These are phyloP conservation scores for Thalassiosira exigua DNA, from an alignment of 352 stramenopile species.

Conservation along the genomic window DNA sequence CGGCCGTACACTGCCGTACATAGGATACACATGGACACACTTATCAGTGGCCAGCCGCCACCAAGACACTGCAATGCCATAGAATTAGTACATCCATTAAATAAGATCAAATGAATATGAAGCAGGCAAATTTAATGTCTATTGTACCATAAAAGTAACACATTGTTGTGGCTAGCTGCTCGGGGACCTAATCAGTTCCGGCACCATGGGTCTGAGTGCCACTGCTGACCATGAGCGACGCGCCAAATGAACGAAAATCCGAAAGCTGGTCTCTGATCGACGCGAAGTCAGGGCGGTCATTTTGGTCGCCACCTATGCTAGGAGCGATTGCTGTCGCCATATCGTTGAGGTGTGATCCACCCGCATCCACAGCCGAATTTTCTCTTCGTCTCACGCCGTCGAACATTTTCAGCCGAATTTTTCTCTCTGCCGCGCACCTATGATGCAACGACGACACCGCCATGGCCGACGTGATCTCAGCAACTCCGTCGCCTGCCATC, in stretches of 20 bases:
- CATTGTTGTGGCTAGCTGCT: no score
- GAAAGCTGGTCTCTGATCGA: slow-evolving; percentile 71
- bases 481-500: slow-evolving; percentile 10
- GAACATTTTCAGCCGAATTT: slow-evolving; percentile 65
- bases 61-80: no score
- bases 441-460: slow-evolving; percentile 71
- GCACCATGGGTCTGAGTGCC: no score
- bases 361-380: background rate
- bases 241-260: slow-evolving; percentile 78
- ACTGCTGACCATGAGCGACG: slow-evolving; percentile 57
- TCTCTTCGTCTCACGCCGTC: slow-evolving; percentile 27
- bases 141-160: no score
- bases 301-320: background rate
- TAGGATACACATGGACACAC: no score
- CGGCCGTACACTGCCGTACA: no score
- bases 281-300: slow-evolving; percentile 21
- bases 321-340: background rate
- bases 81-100: no score
- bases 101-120: no score
- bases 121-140: no score
- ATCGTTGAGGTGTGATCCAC: slow-evolving; percentile 5
- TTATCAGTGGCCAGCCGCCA: no score
- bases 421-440: slow-evolving; percentile 49
- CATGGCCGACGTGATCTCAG: slow-evolving; percentile 49
- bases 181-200: no score